phyloP scores from a whole-genome alignment of 805 yeast genomes.

The Candida orba region DNA sequence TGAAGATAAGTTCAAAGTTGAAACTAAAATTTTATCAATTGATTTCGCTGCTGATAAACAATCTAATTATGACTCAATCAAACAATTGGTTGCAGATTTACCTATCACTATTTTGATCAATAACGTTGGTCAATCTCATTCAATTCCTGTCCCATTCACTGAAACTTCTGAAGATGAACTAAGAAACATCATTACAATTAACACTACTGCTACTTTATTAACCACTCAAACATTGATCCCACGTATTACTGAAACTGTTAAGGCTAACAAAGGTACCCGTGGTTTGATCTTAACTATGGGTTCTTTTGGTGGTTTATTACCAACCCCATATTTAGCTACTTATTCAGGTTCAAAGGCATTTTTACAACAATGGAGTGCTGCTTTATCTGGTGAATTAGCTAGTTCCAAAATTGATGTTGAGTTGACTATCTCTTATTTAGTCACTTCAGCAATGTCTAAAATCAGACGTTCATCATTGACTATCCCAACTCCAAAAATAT shows the following conservation, averaged over 20 bases:
- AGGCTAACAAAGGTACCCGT: conserved; percentile 33
- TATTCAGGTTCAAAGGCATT: conserved; percentile 96
- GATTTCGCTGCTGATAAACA: conserved; percentile 66
- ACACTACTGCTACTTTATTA: conserved; percentile 75
- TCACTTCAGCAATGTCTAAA: conserved; percentile 94
- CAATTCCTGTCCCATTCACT: conserved; percentile 87
- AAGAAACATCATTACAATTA: conserved; percentile 74
- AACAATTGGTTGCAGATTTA: conserved; percentile 37
- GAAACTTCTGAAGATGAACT: conserved; percentile 75
- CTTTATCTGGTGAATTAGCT: conserved; percentile 79
- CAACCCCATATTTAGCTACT: conserved; percentile 87
- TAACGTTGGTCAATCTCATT: conserved; percentile 92
- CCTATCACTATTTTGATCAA: conserved; percentile 75
- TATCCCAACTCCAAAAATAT: conserved; percentile 76
- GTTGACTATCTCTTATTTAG: conserved; percentile 78
- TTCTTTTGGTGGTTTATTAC: conserved; percentile 90
- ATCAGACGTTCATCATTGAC: conserved; percentile 64
- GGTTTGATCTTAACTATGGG: conserved; percentile 93
- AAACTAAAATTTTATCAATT: conserved; percentile 62
- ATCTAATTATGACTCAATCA: conserved; percentile 48
- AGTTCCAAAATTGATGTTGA: conserved; percentile 75
- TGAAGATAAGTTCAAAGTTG: conserved; percentile 48
- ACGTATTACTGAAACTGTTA: conserved; percentile 48
- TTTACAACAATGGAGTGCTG: conserved; percentile 86
- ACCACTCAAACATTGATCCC: conserved; percentile 81